phyloP scores from a whole-genome alignment of 352 stramenopile genomes.

The Phytophthora cactorum region DNA sequence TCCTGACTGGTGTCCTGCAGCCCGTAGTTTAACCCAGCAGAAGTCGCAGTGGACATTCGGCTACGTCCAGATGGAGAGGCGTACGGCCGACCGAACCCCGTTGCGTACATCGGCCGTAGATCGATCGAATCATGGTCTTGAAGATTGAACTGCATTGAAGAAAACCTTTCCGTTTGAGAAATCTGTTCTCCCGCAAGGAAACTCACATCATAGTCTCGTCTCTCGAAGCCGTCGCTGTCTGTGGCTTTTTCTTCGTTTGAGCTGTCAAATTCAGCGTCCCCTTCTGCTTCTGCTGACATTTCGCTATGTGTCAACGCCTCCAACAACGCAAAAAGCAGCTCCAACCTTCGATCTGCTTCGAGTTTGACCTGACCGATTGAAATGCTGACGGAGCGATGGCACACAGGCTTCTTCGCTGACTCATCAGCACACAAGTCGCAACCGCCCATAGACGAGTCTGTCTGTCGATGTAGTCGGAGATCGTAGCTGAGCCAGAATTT shows the following conservation, averaged over 20 bases:
- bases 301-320: slow-evolving; percentile 70
- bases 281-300: slow-evolving; percentile 32
- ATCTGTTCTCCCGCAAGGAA: slow-evolving; percentile 32
- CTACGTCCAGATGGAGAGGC: slow-evolving; percentile 65
- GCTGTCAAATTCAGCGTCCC: slow-evolving; percentile 33
- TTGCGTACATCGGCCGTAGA: slow-evolving; percentile 72
- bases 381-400: slow-evolving; percentile 68
- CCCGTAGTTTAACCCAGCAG: slow-evolving; percentile 47
- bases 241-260: slow-evolving; percentile 41
- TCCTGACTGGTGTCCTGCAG: slow-evolving; percentile 43
- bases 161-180: slow-evolving; percentile 60
- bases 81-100: slow-evolving; percentile 57
- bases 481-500: slow-evolving; percentile 84
- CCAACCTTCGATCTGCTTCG: slow-evolving; percentile 81
- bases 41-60: slow-evolving; percentile 75
- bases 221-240: slow-evolving; percentile 29
- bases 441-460: slow-evolving; percentile 35
- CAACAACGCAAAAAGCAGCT: slow-evolving; percentile 82
- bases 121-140: slow-evolving; percentile 61
- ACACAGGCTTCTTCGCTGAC: slow-evolving; percentile 54
- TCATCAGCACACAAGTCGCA: slow-evolving; percentile 78
- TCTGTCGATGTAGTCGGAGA: slow-evolving; percentile 59
- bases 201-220: slow-evolving; percentile 39
- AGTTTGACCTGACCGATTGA: slow-evolving; percentile 87
- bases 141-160: slow-evolving; percentile 71